A percentile compares a stretch with the other conserved stretches of the same genome.
Evolutionary conservation across 306 rosid genomes (phyloP).

Genomic region (Senna siamea): DNA sequence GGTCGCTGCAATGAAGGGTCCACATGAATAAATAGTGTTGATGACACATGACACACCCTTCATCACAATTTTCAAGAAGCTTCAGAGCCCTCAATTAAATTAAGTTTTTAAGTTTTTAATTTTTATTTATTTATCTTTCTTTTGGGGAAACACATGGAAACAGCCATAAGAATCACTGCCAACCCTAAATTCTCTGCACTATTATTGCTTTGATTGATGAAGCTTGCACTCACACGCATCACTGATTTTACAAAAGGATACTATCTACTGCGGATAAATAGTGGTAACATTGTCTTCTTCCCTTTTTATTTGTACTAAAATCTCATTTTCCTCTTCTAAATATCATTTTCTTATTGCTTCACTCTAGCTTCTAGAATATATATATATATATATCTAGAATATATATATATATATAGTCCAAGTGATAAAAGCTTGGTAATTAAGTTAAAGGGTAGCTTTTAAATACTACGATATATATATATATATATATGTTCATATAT

Average conservation of each 20-base stretch:
- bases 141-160: slow-evolving; percentile 20
- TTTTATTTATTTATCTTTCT: neutral
- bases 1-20: slow-evolving; percentile 52
- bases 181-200: slow-evolving; percentile 30
- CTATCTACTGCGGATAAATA: neutral
- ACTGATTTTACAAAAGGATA: neutral
- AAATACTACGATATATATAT: no score
- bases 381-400: no score
- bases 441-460: no score
- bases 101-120: neutral
- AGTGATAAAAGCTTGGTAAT: no score
- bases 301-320: neutral
- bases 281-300: neutral
- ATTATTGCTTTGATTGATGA: neutral
- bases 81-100: slow-evolving; percentile 32
- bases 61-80: slow-evolving; percentile 63
- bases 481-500: no score
- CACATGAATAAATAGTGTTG: slow-evolving; percentile 65
- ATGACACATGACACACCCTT: slow-evolving; percentile 49
- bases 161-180: slow-evolving; percentile 14
- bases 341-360: no score
- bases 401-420: no score
- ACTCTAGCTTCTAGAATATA: no score
- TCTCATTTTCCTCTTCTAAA: no score
- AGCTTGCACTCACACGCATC: neutral